Evolutionary conservation across 441 rosid genomes (phyloP), one percentile per base, ranked within the genome.

Genomic region (Macaranga tanarius): DNA sequence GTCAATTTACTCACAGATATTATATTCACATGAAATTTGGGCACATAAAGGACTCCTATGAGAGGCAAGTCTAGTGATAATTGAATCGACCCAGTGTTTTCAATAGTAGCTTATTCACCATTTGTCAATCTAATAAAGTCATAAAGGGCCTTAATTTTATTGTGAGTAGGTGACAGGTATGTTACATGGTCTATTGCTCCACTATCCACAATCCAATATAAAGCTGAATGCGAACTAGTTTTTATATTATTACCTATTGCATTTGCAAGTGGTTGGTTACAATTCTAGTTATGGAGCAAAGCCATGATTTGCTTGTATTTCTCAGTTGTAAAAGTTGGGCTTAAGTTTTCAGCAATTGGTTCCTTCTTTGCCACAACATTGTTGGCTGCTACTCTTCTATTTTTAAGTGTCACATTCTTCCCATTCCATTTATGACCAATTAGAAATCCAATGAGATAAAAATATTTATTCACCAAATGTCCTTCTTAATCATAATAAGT

Each of bases 241-340:
- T 55, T 55, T 19, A 55, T 0, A 55, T 55, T 55, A 55, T 55
- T 55, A n/a, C 59, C n/a, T 4, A 2, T 55, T 55, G 23, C n/a
- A 55, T 55, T 17, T 55, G 10, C 2, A 6, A 17, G 44, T 61
- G 17, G 44, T 5, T 22, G 17, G 4, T 61, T 61, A 61, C 44
- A 34, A 61, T 61, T 65, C 20, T 65, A 19, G 20, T 65, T 19
- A 13, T 65, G 68, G 10, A 65, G 26, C 51, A 65, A 2, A 7
- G 54, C 4, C 47, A 62, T 62, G 66, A 31, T 65, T 10, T 65
- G 15, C 26, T 47, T 65, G 11, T 65, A 65, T 65, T 65, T 10
- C 25, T 65, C 10, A 65, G 26, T 12, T 42, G 28, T 65, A 65
- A 42, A 65, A 19, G 7, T 44, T 23, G 31, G 65, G 38, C 7